Evolutionary conservation across 306 rosid species (phyloP), one percentile per base, ranked within the genome.

Genomic region (Inga oerstediana): DNA sequence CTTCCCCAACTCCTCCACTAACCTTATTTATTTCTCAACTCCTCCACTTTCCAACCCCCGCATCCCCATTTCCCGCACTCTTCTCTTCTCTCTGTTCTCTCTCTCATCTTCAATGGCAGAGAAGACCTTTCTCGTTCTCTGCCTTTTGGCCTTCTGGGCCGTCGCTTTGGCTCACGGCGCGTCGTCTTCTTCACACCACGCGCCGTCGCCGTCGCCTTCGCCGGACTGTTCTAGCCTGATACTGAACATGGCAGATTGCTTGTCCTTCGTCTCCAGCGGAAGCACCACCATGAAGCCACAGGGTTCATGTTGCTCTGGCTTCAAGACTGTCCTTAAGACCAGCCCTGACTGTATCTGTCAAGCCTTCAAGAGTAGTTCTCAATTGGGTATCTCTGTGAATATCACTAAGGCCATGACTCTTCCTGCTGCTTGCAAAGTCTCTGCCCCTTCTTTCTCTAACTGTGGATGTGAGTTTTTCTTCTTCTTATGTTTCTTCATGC

Each of bases 361-460:
- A 58, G 95, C 97, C 8, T 94, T 94, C 87, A 91, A 91, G 85
- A 94, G 91, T 74, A 94, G 98, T 75, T 90, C 97, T 37, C 93
- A 92, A 62, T 85, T 92, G 19, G 99, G 99, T n/a, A 91, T 97
- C 9, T 89, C 89, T n/a, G 85, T 97, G 89, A 94, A 94, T 82
- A 82, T 94, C 45, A 90, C 97, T 4, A 94, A 92, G 82, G 99
- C 98, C 19, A n/a, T 78, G 13, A 2, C 92, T 84, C 98, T 97
- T 64, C 98, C 99, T 9, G 81, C 93, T 34, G 98, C 95, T 41
- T 97, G 99, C 93, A 91, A 97, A 86, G 89, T 94, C 78, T 89
- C 95, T 39, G 93, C 97, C 24, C 92, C 99, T 32, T 89, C 97
- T 32, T 88, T 85, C 74, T 5, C 97, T 49, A 91, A 90, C 44